Evolutionary conservation across 768 basidiomycete genomes (phyloP), one percentile per base, ranked within the genome.

Genomic region (Trametes gibbosa): DNA sequence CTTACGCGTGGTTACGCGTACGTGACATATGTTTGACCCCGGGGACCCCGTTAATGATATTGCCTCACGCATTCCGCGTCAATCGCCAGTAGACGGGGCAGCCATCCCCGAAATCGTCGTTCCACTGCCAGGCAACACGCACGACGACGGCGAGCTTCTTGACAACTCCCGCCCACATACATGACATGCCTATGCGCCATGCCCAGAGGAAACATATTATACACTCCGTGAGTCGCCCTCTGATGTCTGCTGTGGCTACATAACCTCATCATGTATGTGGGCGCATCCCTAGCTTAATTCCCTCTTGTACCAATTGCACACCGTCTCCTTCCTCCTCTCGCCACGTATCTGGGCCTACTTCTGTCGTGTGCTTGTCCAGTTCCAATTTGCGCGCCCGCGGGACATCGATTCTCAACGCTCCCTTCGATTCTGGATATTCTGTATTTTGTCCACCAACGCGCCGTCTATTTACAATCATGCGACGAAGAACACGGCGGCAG

Each of bases 271-370:
- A 35, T 23, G 19, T 8, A 47, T 10, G 2, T 17, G 16, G 10
- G 25, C 34, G 21, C 37, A 1, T n/a, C n/a, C n/a, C 8, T 66
- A 91, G 90, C 79, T 91, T 70, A 86, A 91, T 71, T 73, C 79
- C 58, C 73, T 90, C 32, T 76, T 89, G 59, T 87, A 87, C 74
- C 87, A 90, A 69, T 74, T 92, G 62, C 83, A 88, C 71, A 80
- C 84, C 50, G 70, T 91, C 57, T 91, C 89, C 42, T 92, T 89
- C 79, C 82, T 92, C 73, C 77, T 88, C 32, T 85, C 89, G 3
- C 90, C 90, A 8, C 79, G 85, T 32, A 66, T 90, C 58, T 79
- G 80, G 77, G 70, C 79, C 14, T 80, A 81, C 63, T 50, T 85
- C 39, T 78, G 75, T 54, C 81, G 90, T 39, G 64, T 85, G 48